Conservation (phyloP, 1,284 basidiomycete genomes). For the Apiotrichum gracile region DNA sequence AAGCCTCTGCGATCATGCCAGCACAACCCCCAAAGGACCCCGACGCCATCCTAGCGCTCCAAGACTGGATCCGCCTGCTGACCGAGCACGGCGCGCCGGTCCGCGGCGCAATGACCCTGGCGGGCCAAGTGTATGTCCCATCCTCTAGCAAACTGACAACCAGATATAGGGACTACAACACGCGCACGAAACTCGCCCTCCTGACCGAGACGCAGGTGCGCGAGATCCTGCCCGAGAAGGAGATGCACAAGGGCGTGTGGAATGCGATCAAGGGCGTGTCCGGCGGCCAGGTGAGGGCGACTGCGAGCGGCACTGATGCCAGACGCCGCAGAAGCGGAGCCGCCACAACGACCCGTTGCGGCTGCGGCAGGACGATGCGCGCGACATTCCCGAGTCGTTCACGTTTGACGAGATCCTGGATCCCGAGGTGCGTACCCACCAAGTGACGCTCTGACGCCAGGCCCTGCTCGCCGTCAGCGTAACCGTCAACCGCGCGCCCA, state of each 20-base stretch:
- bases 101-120: conserved; percentile 66
- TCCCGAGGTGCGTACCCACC: conserved; percentile 29
- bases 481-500: conserved; percentile 81
- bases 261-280: conserved; percentile 55
- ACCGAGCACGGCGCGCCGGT: conserved; percentile 60
- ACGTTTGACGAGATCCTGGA: conserved; percentile 35
- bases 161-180: conserved; percentile 71
- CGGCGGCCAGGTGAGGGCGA: conserved; percentile 23
- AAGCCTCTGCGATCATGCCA: too few species aligned
- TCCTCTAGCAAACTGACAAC: background rate
- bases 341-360: background rate
- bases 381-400: conserved; percentile 10
- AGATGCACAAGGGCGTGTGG: conserved; percentile 60
- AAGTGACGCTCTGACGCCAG: conserved; percentile 42
- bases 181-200: conserved; percentile 55
- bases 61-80: conserved; percentile 67
- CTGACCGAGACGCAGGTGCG: conserved; percentile 61
- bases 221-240: conserved; percentile 60
- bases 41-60: conserved; percentile 54
- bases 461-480: conserved; percentile 57
- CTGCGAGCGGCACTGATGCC: background rate
- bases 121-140: conserved; percentile 64
- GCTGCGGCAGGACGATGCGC: background rate
- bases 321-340: background rate
- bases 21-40: conserved; percentile 14